Base-by-base conservation (phyloP, 108 stramenopile species). In the Cyclostephanos invisitatus region DNA sequence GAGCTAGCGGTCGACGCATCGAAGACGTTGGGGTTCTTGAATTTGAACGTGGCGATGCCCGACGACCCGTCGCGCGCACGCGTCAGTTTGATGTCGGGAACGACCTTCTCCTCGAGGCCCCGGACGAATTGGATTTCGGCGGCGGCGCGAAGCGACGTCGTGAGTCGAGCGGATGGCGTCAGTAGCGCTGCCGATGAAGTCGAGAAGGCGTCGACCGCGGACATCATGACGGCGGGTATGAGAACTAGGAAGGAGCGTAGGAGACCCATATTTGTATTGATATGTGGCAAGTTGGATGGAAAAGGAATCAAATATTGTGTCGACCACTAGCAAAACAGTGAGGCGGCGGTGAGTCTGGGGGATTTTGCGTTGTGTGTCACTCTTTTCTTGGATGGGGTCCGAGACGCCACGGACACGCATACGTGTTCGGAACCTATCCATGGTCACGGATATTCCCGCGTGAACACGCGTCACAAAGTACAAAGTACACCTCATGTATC, bases 51-150 rank as follows among this genome's bases (percentile, higher is more conserved):
- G 21, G 91, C 91, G 6, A 76, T 70, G 29, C 91, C 91, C 17
- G 75, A 81, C n/a, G 74, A 74, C 64, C 91, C 91, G 67, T 89
- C 91, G 17, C 67, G 63, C 0, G 91, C 89, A 35, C 91, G 82
- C 11, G 91, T 92, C 32, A 92, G 64, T 63, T 87, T 89, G 66
- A 92, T 75, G 64, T 87, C 81, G 50, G 91, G 91, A 11, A 92
- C 66, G 29, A 77, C 81, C 68, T 89, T 89, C 68, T 92, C 91
- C 15, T 81, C 80, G 17, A 92, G 60, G 20, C 91, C 91, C 12
- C 69, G 63, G 11, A 88, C 68, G 77, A 92, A 92, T 79, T 90
- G 86, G 65, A 92, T 92, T 44, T 50, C 57, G 22, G 84, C 84
- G 21, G 40, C 69, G 42, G 70, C 72, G 35, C 53, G 14, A 9